Base-by-base conservation (phyloP, 1,284 basidiomycete genomes). In the Ganoderma multipileum region DNA sequence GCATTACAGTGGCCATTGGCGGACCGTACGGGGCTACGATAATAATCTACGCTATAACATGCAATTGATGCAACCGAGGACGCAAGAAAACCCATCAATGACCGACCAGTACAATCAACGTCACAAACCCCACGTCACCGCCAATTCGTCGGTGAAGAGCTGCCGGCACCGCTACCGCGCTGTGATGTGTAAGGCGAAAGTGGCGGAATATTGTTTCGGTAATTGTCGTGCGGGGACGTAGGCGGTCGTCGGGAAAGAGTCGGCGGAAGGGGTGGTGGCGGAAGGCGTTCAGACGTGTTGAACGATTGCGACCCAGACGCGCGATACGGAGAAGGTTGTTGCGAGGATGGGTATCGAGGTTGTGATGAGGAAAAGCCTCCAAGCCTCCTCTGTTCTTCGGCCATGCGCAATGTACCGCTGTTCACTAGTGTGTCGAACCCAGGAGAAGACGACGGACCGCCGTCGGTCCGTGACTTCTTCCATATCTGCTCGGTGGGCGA, bases 391-490 rank as follows among this genome's bases (percentile, higher is more conserved):
- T 60, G 38, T 44, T 68, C 67, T 7, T 68, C 67, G 7, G 60
- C 52, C 63, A 65, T 62, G 1, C 67, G 67, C 2, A 63, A 54
- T 16, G 62, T 61, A 20, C 38, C 55, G 59, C 39, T 61, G 44
- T 58, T 63, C 39, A 67, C 61, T n/a, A 59, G 54, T 3, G 44
- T 65, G 68, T 62, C 61, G 30, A 62, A 61, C 58, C 67, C 65
- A 39, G 63, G 57, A 58, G 67, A 47, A 16, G 67, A 71, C 58
- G 70, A 73, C 41, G 66, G 68, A 57, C 65, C 64, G 47, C 70
- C 68, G 26, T 90, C 87, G 59, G 83, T 75, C 61, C 90, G 85
- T 7, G 87, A 86, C 77, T 91, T 92, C 82, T 93, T 94, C 91
- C 91, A 92, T 39, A 89, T 84, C 70, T 84, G 84, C 74, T 91